Evolutionary conservation across 345 rosid species (phyloP).

Genomic region (Hypericum androsaemum): DNA sequence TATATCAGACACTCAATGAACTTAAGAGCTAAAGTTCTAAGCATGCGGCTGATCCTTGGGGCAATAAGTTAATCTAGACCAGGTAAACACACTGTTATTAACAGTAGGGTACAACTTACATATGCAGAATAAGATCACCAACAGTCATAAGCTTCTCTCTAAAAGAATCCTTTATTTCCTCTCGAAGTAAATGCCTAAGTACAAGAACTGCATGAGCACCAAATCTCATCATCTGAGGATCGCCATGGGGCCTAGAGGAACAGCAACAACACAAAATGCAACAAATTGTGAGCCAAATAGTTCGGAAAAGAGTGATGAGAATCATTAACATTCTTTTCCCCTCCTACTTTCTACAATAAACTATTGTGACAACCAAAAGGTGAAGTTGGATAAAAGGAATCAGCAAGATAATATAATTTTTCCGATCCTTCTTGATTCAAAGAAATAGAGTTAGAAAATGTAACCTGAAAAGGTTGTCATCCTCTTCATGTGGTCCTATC

Average conservation of each 20-base stretch:
- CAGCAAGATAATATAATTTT: no score
- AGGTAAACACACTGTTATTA: no score
- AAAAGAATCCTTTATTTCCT: constrained; percentile 63
- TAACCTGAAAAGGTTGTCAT: constrained; percentile 66
- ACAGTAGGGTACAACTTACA: constrained; percentile 37
- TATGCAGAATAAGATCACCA: constrained; percentile 87
- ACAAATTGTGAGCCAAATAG: not conserved
- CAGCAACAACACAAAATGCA: constrained; percentile 16
- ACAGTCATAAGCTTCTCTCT: constrained; percentile 72
- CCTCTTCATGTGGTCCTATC: constrained; percentile 92
- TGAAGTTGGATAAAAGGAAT: no score
- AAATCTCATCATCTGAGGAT: constrained; percentile 91
- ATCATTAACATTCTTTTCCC: not conserved
- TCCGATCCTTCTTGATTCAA: no score
- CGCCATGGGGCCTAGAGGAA: constrained; percentile 78
- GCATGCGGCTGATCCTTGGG: no score
- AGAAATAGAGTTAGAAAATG: not conserved
- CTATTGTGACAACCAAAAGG: no score
- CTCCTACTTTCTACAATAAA: no score
- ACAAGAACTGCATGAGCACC: constrained; percentile 96
- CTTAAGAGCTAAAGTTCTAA: no score
- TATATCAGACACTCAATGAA: no score
- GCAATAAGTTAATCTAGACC: no score
- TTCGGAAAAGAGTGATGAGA: not conserved
- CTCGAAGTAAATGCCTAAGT: constrained; percentile 63